Base-by-base conservation (phyloP, 2,329 filamentous ascomycete species). In the Allantophomopsis lycopodina region DNA sequence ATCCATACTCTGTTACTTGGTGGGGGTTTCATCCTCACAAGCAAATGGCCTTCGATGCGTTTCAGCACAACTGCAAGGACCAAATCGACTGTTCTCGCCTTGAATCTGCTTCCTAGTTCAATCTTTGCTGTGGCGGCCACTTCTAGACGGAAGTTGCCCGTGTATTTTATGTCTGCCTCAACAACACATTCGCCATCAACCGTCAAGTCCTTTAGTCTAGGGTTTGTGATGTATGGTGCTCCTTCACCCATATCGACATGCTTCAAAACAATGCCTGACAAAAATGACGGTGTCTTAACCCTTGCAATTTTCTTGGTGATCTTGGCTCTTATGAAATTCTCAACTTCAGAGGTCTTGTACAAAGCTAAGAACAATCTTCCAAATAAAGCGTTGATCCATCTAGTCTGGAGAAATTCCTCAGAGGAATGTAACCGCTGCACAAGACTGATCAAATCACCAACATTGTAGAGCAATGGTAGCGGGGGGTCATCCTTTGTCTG, bases 1-100 rank as follows among this genome's bases (percentile, higher is more conserved):
- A 96, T 76, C 91, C 91, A 98, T n/a, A 94, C 59, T 32, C 91
- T 76, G 57, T 98, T 98, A 59, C 87, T 95, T 1, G 91, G 91
- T 13, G 89, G 86, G 6, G 91, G 85, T 58, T 98, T 98, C 58
- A 96, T 79, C 52, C 86, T 83, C 52, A 95, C 69, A 21, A 94
- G 63, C 35, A 84, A 61, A 51, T 94, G 89, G 0, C 91, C 91
- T 51, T 93, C 84, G 2, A 96, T 65, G 50, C 79, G 83, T 55
- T 84, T 88, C 41, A 95, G 59, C 1, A 91, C 81, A 3, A 87
- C 84, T 3, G 91, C 86, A 30, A 98, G 70, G 8, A 95, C 71
- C 38, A 98, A 68, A 45, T 89, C 87, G 37, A 96, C 87, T 57
- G 95, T 87, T 47, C 89, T 71, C 5, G 83, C 74, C 55, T 94